These are phyloP conservation scores for Penicillium subrubescens DNA, from an alignment of 495 filamentous ascomycete species.

Conservation along the genomic window DNA sequence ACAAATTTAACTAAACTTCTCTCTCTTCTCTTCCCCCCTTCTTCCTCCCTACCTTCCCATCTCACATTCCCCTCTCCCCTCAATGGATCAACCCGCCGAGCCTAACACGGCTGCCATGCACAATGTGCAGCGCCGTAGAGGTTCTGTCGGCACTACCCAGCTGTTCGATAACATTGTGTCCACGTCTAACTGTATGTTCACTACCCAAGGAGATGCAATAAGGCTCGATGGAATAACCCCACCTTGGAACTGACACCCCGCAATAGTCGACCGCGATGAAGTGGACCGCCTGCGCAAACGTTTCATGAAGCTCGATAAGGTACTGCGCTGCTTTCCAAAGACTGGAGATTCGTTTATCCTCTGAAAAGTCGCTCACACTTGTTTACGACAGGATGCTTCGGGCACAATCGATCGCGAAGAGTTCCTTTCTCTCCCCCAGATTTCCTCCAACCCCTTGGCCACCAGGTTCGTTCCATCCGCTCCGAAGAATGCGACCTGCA, in stretches of 20 bases:
- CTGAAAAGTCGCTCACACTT: not conserved
- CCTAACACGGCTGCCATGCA: constrained; percentile 55
- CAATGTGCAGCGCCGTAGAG: constrained; percentile 49
- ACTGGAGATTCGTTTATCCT: not conserved
- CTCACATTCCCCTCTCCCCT: constrained; percentile 5
- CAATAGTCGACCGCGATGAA: constrained; percentile 90
- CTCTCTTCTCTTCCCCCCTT: not conserved
- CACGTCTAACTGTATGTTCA: constrained; percentile 84
- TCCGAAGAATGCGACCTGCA: not conserved
- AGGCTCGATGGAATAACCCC: not conserved
- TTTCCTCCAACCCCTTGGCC: constrained; percentile 95
- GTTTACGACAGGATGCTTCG: constrained; percentile 75
- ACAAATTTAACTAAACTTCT: constrained; percentile 8
- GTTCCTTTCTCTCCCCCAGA: constrained; percentile 95
- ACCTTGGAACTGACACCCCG: constrained; percentile 21
- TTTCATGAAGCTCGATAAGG: constrained; percentile 99
- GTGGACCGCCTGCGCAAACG: constrained; percentile 93
- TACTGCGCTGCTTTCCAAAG: constrained; percentile 32
- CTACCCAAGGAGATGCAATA: not conserved
- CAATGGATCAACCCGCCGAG: constrained; percentile 41
- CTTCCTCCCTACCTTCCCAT: not conserved
- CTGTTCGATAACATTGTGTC: constrained; percentile 95
- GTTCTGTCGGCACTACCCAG: constrained; percentile 77
- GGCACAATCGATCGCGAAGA: constrained; percentile 98
- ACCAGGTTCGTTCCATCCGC: constrained; percentile 63